Evolutionary conservation across 768 basidiomycete genomes (phyloP), one percentile per base, ranked within the genome.

Genomic region (Russula olivacea): DNA sequence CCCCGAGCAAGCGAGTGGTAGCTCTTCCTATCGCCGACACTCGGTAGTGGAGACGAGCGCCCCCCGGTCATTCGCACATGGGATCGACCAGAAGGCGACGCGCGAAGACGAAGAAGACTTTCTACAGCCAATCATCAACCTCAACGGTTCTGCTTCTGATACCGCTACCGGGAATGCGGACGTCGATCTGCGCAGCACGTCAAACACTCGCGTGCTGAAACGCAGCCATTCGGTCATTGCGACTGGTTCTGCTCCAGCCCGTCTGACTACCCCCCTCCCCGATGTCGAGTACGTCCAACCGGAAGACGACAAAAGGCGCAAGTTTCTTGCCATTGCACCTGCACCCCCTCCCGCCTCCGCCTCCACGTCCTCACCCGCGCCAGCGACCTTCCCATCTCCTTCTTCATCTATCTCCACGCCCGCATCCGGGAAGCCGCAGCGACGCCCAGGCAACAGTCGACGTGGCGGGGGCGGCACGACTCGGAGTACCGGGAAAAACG

Each of bases 171-270:
- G 9, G 43, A 45, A n/a, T n/a, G n/a, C 43, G 43, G 14, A 17
- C 17, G 48, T 36, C 34, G 19, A 28, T 50, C 58, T 11, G 3
- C 23, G 6, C 6, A 4, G 6, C 51, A 15, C 23, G 17, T 9
- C 50, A 9, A 34, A 4, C 4, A 23, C 14, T 14, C 51, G 53
- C 28, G 6, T 21, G 21, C 40, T 19, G 7, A 64, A 64, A 25
- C 58, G 58, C 38, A 55, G 38, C 5, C 58, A 48, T 7, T 41
- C 58, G 19, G 15, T 43, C 40, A 9, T 15, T 30, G 23, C 25
- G 15, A 23, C 30, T 14, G 51, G 49, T 4, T 64, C 63, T 0
- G 58, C 59, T 14, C 63, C 63, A 4, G 54, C 63, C 6, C 25
- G 38, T 19, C 25, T 51, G 17, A 32, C 49, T 0, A 15, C 55